Evolutionary conservation across 129 eudicot species (phyloP).

Genomic region (Heracleum sosnowskyi): DNA sequence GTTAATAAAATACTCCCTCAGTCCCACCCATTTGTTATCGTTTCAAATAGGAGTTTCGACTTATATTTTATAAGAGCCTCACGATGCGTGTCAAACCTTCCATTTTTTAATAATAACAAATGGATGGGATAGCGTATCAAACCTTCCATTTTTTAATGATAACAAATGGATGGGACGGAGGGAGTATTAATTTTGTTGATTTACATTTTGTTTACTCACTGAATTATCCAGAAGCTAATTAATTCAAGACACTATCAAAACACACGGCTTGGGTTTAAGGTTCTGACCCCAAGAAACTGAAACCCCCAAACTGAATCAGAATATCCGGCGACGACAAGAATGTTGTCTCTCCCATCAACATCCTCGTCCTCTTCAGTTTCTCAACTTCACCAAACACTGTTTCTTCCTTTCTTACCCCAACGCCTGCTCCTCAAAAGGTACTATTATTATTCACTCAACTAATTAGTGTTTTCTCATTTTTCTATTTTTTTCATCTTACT

Average conservation of each 20-base stretch:
- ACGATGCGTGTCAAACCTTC: no score
- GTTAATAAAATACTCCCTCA: no score
- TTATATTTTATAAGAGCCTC: no score
- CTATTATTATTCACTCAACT: background rate
- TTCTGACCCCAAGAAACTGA: background rate
- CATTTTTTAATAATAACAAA: no score
- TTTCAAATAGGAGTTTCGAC: no score
- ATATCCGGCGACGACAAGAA: background rate
- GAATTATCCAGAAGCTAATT: background rate
- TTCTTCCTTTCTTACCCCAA: background rate
- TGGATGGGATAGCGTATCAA: no score
- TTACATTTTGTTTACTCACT: no score
- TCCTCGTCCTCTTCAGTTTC: background rate
- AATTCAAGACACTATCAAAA: background rate
- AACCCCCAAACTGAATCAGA: background rate
- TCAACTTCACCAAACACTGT: background rate
- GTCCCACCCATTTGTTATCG: no score
- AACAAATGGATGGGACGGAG: no score
- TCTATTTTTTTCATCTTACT: background rate
- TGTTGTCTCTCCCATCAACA: background rate
- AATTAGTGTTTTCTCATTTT: background rate
- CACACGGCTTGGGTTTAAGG: background rate
- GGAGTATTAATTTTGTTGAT: no score
- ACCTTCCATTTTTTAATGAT: no score
- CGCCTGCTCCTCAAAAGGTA: background rate